A percentile compares a stretch with the other conserved stretches of the same genome.
phyloP scores from a whole-genome alignment of 306 rosid species.

The Vigna angularis region DNA sequence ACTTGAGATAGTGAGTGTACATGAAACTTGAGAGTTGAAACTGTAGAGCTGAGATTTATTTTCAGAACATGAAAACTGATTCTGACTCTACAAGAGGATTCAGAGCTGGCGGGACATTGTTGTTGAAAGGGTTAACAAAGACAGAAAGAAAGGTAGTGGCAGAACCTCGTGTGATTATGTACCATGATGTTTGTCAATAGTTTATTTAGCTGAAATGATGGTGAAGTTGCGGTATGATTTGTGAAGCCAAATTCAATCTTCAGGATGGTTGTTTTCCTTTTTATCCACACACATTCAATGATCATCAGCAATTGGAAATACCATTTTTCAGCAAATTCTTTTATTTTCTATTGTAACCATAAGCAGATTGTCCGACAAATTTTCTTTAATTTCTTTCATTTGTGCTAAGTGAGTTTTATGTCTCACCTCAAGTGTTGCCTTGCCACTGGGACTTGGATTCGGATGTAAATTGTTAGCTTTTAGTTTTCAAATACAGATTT shows the following conservation, averaged over 20 bases:
- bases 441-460: background rate
- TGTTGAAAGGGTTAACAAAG: slow-evolving; percentile 14
- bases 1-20: slow-evolving; percentile 20
- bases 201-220: slow-evolving; percentile 25
- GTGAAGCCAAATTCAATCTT: slow-evolving; percentile 25
- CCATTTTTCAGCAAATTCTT: slow-evolving; percentile 36
- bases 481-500: background rate
- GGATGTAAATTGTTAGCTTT: background rate
- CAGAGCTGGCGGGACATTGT: slow-evolving; percentile 33
- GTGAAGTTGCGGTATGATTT: slow-evolving; percentile 28
- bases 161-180: slow-evolving; percentile 31
- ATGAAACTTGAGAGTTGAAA: slow-evolving; percentile 33
- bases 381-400: slow-evolving; percentile 4
- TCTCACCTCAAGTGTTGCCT: too few species aligned
- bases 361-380: slow-evolving; percentile 8
- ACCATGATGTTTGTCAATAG: slow-evolving; percentile 31
- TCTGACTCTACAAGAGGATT: slow-evolving; percentile 37
- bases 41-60: slow-evolving; percentile 14
- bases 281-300: slow-evolving; percentile 24
- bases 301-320: slow-evolving; percentile 27
- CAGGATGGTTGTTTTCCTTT: slow-evolving; percentile 22
- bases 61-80: slow-evolving; percentile 24
- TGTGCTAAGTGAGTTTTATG: slow-evolving; percentile 13
- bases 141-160: slow-evolving; percentile 4
- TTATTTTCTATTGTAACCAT: slow-evolving; percentile 30